Evolutionary conservation across 805 yeast genomes (phyloP).

Genomic region (Monosporozyma aerobia): DNA sequence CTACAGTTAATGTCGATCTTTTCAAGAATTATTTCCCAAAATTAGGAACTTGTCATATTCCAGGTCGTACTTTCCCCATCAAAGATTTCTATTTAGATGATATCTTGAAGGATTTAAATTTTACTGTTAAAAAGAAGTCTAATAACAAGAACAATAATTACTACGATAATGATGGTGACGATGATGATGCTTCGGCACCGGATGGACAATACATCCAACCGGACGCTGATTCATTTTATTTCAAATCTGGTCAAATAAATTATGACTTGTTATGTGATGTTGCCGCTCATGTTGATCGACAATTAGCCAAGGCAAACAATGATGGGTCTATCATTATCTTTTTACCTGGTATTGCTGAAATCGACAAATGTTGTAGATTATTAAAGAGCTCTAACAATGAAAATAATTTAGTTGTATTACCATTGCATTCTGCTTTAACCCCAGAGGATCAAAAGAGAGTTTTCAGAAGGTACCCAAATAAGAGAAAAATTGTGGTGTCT

Average conservation of each 20-base stretch:
- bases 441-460: slow-evolving; percentile 77
- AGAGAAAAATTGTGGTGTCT: slow-evolving; percentile 76
- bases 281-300: slow-evolving; percentile 43
- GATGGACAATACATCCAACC: slow-evolving; percentile 42
- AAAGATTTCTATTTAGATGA: slow-evolving; percentile 65
- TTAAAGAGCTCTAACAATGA: slow-evolving; percentile 12
- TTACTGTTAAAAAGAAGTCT: slow-evolving; percentile 33
- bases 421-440: slow-evolving; percentile 80
- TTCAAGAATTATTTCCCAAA: slow-evolving; percentile 58
- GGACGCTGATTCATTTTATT: slow-evolving; percentile 55
- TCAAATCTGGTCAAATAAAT: slow-evolving; percentile 59
- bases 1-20: slow-evolving; percentile 68
- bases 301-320: slow-evolving; percentile 34
- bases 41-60: slow-evolving; percentile 67
- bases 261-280: slow-evolving; percentile 59
- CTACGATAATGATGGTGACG: slow-evolving; percentile 14
- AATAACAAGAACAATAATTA: slow-evolving; percentile 11
- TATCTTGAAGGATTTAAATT: slow-evolving; percentile 49
- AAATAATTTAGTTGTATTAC: slow-evolving; percentile 40
- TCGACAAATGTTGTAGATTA: slow-evolving; percentile 43
- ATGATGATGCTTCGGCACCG: slow-evolving; percentile 3
- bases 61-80: slow-evolving; percentile 92
- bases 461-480: slow-evolving; percentile 46
- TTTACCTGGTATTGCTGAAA: slow-evolving; percentile 87
- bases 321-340: slow-evolving; percentile 76